Percentiles rank a stretch among this genome's conserved stretches.
Conservation (phyloP, 1,139 yeast genomes). For the Kodamaea fungicola region DNA sequence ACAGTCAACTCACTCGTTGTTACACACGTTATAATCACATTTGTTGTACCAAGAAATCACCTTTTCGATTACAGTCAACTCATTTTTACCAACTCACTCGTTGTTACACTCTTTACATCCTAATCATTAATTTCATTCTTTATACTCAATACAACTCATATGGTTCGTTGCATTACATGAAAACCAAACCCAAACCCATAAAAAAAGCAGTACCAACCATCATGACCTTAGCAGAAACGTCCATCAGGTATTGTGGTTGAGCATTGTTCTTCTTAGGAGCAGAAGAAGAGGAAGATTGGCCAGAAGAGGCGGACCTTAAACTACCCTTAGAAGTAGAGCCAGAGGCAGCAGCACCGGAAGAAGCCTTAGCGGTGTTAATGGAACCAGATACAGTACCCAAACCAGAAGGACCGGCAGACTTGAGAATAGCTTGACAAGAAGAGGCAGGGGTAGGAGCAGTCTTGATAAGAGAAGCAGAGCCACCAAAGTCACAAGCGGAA, state of each 20-base stretch:
- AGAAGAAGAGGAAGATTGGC: conserved; percentile 4
- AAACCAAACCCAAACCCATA: conserved; percentile 14
- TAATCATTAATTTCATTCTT: no score
- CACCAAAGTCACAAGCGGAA: conserved; percentile 65
- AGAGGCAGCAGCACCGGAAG: conserved; percentile 4
- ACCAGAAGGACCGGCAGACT: conserved; percentile 22
- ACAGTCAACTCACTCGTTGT: no score
- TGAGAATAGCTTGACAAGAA: conserved; percentile 18
- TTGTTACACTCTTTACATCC: no score
- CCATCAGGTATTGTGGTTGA: conserved; percentile 15
- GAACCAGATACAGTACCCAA: conserved; percentile 17
- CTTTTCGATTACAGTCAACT: no score
- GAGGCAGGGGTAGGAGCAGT: conserved; percentile 16
- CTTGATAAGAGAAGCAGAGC: conserved; percentile 26
- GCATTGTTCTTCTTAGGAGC: conserved; percentile 12
- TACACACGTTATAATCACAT: no score
- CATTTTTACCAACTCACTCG: no score
- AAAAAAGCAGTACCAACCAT: conserved; percentile 20
- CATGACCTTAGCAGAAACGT: conserved; percentile 15
- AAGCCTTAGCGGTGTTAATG: conserved; percentile 10
- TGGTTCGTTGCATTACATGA: no score
- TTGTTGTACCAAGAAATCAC: no score
- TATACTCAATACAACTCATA: neutral
- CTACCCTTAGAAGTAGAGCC: conserved; percentile 8
- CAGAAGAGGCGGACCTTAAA: conserved; percentile 3